Evolutionary conservation across 2,329 filamentous ascomycete species (phyloP), one percentile per base, ranked within the genome.

Genomic region (Pseudogymnoascus sp.): DNA sequence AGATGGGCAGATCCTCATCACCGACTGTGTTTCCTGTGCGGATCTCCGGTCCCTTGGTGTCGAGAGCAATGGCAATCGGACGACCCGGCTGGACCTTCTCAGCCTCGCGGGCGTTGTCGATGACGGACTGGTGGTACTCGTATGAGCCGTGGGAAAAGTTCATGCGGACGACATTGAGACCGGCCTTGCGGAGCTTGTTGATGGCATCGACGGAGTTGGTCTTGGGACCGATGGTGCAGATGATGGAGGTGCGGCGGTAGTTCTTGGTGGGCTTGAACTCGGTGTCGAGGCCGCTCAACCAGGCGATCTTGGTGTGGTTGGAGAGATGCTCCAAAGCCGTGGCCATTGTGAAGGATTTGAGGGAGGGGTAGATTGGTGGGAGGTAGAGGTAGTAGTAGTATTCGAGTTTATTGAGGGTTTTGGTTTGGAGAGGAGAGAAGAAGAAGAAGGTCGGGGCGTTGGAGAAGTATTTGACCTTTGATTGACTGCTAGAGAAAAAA

Each of bases 111-210:
- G 93, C 86, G 81, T 99, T 88, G 83, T 99, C 91, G 74, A 99
- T 97, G 76, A 99, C 95, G 67, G 91, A 93, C 84, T 97, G 91
- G 81, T 96, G 93, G 82, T 97, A 99, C 81, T 93, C 93, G 79
- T 97, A 95, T 70, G 87, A 88, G 73, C 91, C 91, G 79, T 96
- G 91, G 69, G 90, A 96, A 78, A 97, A 97, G 89, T 99, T 99
- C 95, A 99, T 99, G 81, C 95, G 93, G 71, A 97, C 95, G 71
- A 99, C 92, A 80, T 97, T 97, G 73, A 97, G 88, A 79, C 95
- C 95, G 69, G 88, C 89, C 75, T 83, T 85, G 77, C 93, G 91
- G 73, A 99, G 90, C 77, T 87, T 85, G 80, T 97, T 97, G 81
- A 99, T 96, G 79, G 92, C 93, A 82, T 97, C 90, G 64, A 93